These are phyloP conservation scores for Leptographium wingfieldii DNA, from an alignment of 2,329 filamentous ascomycete genomes.

Conservation along the genomic window DNA sequence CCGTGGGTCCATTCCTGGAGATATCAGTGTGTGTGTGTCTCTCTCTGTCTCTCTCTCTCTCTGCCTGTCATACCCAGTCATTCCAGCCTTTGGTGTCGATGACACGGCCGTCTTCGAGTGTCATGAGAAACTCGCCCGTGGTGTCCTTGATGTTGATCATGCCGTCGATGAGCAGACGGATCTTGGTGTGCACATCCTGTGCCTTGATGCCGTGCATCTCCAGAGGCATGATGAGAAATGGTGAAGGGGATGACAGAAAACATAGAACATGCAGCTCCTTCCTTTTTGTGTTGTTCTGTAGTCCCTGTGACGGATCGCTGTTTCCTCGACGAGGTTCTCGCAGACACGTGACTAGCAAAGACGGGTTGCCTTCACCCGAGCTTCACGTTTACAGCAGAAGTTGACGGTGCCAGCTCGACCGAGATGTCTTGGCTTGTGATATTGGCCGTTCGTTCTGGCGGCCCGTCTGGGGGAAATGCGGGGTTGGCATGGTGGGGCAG, in stretches of 20 bases:
- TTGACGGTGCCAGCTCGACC: too few relatives aligned
- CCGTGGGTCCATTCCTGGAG: conserved; percentile 61
- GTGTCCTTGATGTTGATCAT: conserved; percentile 67
- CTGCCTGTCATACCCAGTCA: conserved; percentile 39
- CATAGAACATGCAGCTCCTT: too few relatives aligned
- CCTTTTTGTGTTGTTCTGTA: too few relatives aligned
- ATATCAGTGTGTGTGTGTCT: too few relatives aligned
- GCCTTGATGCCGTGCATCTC: conserved; percentile 33
- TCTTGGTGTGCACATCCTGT: conserved; percentile 37
- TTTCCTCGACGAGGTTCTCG: too few relatives aligned
- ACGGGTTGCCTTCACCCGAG: too few relatives aligned
- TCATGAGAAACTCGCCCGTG: conserved; percentile 61
- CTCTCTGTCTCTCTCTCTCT: background rate
- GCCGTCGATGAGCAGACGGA: conserved; percentile 57
- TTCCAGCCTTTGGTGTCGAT: conserved; percentile 81
- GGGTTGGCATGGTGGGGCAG: background rate
- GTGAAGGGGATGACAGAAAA: too few relatives aligned
- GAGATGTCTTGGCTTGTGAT: too few relatives aligned
- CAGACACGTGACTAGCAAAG: too few relatives aligned
- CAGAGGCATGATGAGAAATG: conserved; percentile 22
- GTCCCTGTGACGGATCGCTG: too few relatives aligned
- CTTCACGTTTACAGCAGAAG: too few relatives aligned
- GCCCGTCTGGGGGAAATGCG: background rate
- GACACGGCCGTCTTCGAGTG: conserved; percentile 56
- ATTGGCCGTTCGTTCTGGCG: background rate